A percentile compares a stretch with the other conserved stretches of the same genome.
Conservation (phyloP, 2,329 filamentous ascomycete genomes). For the Pseudovirgaria hyperparasitica region DNA sequence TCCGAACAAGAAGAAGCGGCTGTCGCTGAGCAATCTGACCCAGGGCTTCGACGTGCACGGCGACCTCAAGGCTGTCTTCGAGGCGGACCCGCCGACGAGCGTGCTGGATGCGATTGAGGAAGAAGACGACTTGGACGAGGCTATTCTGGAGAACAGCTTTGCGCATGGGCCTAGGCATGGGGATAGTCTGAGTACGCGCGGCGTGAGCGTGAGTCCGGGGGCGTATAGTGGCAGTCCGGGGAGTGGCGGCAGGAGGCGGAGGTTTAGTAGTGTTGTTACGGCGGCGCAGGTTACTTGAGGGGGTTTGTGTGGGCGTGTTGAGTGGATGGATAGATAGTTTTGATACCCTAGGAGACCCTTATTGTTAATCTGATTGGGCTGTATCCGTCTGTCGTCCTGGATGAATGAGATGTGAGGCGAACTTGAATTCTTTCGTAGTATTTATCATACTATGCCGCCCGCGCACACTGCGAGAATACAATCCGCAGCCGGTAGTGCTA, state of each 20-base stretch:
- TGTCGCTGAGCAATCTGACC: constrained; percentile 52
- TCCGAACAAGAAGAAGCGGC: constrained; percentile 27
- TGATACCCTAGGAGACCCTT: too few species aligned
- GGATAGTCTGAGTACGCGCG: too few species aligned
- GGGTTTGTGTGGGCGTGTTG: too few species aligned
- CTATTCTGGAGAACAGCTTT: constrained; percentile 29
- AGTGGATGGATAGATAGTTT: too few species aligned
- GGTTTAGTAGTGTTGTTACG: constrained; percentile 23
- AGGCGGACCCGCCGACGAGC: constrained; percentile 52
- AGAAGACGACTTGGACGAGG: constrained; percentile 34
- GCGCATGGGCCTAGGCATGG: constrained; percentile 8
- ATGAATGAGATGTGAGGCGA: too few species aligned
- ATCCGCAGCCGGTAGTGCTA: too few species aligned
- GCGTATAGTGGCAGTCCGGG: constrained; percentile 7
- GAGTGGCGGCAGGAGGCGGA: constrained; percentile 14
- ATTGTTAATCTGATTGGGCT: too few species aligned
- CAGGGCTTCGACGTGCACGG: constrained; percentile 54
- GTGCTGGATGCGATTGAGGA: constrained; percentile 35
- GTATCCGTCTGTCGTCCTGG: too few species aligned
- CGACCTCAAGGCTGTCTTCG: constrained; percentile 61
- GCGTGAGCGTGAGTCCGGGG: constrained; percentile 20
- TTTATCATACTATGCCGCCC: too few species aligned
- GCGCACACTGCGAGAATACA: too few species aligned
- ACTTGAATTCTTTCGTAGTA: too few species aligned
- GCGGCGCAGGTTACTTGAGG: too few species aligned